Evolutionary conservation across 1,139 yeast species (phyloP).

Genomic region (Nakaseomyces uthaithaninus): DNA sequence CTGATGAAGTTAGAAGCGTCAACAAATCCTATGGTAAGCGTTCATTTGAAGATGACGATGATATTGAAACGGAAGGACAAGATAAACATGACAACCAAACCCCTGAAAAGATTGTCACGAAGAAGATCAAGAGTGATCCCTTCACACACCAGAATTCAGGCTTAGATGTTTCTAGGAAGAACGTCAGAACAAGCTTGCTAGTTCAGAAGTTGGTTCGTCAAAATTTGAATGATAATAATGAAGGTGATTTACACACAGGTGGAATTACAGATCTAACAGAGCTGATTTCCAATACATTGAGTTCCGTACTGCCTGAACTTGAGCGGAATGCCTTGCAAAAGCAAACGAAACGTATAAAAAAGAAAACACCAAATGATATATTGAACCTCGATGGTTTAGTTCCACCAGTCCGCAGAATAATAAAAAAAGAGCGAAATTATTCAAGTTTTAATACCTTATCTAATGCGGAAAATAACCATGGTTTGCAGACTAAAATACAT

Average conservation of each 20-base stretch:
- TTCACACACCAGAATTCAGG: neutral
- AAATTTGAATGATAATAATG: neutral
- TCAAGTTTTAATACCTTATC: too few relatives aligned
- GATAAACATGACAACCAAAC: neutral
- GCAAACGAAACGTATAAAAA: neutral
- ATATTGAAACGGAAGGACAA: neutral
- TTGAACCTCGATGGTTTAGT: slow-evolving; percentile 15
- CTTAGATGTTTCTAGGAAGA: neutral
- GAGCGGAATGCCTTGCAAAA: slow-evolving; percentile 1
- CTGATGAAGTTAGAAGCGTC: neutral
- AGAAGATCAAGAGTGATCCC: neutral
- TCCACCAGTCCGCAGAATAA: slow-evolving; percentile 10
- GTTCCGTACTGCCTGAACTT: slow-evolving; percentile 5
- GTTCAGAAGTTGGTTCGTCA: slow-evolving; percentile 1
- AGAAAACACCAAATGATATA: slow-evolving; percentile 10
- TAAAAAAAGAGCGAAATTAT: neutral
- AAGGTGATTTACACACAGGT: neutral
- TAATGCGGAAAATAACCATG: too few relatives aligned
- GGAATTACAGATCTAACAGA: neutral
- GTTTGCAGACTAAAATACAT: too few relatives aligned
- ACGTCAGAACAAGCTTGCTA: neutral
- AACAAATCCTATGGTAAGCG: neutral
- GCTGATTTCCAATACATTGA: slow-evolving; percentile 1
- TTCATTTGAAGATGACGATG: too few relatives aligned
- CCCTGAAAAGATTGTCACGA: neutral